Percentiles rank a stretch among this genome's conserved stretches.
These are phyloP conservation scores for Priceomyces haplophilus DNA, from an alignment of 805 yeast species.

Conservation along the genomic window DNA sequence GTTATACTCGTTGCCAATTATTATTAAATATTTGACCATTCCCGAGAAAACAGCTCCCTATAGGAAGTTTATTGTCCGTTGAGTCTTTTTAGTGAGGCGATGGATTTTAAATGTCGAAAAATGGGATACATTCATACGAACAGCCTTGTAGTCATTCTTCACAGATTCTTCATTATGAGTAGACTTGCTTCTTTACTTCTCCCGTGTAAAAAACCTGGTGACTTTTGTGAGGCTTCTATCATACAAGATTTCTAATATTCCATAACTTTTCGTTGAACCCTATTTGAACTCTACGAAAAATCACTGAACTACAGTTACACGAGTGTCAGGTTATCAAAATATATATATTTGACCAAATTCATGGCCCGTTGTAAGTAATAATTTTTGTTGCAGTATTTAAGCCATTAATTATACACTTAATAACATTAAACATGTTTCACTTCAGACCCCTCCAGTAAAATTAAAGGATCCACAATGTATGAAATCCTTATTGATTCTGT, in stretches of 20 bases:
- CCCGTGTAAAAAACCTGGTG: no score
- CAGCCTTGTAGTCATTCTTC: not conserved
- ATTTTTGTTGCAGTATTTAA: constrained; percentile 3
- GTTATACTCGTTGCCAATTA: constrained; percentile 65
- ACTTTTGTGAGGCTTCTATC: no score
- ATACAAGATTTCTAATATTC: no score
- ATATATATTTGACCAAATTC: not conserved
- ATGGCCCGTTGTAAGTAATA: constrained; percentile 3
- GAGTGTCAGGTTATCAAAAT: not conserved
- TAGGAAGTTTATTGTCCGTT: constrained; percentile 60
- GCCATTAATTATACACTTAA: constrained; percentile 16
- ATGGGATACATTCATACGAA: constrained; percentile 34
- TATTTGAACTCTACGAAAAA: no score
- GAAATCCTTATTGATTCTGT: constrained; percentile 1
- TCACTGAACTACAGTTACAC: no score
- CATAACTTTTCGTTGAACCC: no score
- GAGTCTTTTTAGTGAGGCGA: constrained; percentile 51
- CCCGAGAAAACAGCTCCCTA: constrained; percentile 54
- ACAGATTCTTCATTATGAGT: no score
- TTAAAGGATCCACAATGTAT: not conserved
- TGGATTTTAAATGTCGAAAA: constrained; percentile 60
- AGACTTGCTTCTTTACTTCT: no score
- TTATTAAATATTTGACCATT: constrained; percentile 35
- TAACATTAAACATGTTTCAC: constrained; percentile 7
- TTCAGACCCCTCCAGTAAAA: constrained; percentile 5